phyloP scores from a whole-genome alignment of 345 rosid species.

The Chamaenerion angustifolium region DNA sequence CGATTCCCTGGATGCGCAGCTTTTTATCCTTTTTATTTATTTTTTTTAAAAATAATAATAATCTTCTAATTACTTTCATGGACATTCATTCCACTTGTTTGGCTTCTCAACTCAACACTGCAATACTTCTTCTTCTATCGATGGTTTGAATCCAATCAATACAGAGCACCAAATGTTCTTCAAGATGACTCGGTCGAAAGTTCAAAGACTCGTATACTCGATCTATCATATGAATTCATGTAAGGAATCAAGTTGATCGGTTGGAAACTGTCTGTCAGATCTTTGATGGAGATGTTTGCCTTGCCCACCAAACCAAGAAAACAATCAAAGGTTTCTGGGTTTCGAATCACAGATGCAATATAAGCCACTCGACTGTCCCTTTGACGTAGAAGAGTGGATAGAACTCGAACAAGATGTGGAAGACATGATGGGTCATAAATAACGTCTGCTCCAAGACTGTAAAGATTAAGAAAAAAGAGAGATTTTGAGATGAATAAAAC shows the following conservation, averaged over 20 bases:
- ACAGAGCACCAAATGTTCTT: neutral
- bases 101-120: no score
- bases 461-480: slow-evolving; percentile 2
- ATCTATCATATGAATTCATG: slow-evolving; percentile 45
- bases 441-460: slow-evolving; percentile 75
- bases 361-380: slow-evolving; percentile 34
- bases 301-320: slow-evolving; percentile 38
- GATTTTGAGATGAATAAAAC: neutral
- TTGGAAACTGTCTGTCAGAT: slow-evolving; percentile 29
- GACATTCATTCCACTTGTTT: no score
- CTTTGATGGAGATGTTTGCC: slow-evolving; percentile 33
- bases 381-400: slow-evolving; percentile 35
- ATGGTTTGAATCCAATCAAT: no score
- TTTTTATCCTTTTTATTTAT: no score
- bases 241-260: slow-evolving; percentile 49
- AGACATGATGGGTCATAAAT: slow-evolving; percentile 64
- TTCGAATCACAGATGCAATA: slow-evolving; percentile 67
- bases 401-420: slow-evolving; percentile 50
- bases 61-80: no score
- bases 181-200: slow-evolving; percentile 18
- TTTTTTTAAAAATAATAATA: no score
- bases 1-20: slow-evolving; percentile 15
- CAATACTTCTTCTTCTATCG: no score
- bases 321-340: slow-evolving; percentile 36
- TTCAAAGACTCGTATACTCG: slow-evolving; percentile 34